Evolutionary conservation across 2,329 filamentous ascomycete species (phyloP).

Genomic region (Graphium sp.): DNA sequence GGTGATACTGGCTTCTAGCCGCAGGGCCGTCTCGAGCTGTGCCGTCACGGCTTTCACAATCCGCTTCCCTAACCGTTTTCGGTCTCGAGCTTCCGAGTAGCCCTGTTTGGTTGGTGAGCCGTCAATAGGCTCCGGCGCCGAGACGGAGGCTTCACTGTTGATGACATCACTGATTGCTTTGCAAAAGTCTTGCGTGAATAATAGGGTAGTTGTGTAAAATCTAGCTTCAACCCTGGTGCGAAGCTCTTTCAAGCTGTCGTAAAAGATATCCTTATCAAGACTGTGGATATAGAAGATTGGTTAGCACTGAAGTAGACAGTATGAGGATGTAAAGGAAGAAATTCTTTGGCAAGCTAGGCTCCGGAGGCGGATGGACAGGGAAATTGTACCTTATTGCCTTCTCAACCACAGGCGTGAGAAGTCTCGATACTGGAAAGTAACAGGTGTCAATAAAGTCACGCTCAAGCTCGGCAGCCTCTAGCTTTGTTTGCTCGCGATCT

Average conservation of each 20-base stretch:
- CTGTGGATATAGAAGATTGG: constrained; percentile 18
- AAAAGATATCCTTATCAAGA: constrained; percentile 47
- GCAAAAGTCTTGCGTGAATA: constrained; percentile 40
- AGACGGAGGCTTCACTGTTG: constrained; percentile 14
- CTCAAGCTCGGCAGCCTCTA: constrained; percentile 61
- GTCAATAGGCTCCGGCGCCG: constrained; percentile 17
- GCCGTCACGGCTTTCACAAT: constrained; percentile 75
- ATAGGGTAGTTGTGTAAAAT: constrained; percentile 38
- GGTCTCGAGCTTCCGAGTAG: constrained; percentile 58
- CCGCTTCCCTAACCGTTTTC: constrained; percentile 71
- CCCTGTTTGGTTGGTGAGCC: constrained; percentile 31
- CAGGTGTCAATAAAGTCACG: constrained; percentile 69
- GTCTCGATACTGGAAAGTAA: constrained; percentile 74
- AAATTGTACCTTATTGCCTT: too few species aligned
- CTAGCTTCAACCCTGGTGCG: constrained; percentile 34
- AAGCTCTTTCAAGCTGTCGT: constrained; percentile 28
- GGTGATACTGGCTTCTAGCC: constrained; percentile 67
- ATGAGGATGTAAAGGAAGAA: neutral
- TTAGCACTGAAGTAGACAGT: constrained; percentile 17
- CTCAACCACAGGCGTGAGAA: constrained; percentile 63
- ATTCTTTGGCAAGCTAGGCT: constrained; percentile 40
- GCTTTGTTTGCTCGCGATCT: constrained; percentile 59
- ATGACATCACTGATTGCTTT: constrained; percentile 35
- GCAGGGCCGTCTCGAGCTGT: constrained; percentile 56
- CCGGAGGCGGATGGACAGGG: too few species aligned